Evolutionary conservation across 208 protist species (phyloP).

Genomic region (Acanthamoeba sp.): DNA sequence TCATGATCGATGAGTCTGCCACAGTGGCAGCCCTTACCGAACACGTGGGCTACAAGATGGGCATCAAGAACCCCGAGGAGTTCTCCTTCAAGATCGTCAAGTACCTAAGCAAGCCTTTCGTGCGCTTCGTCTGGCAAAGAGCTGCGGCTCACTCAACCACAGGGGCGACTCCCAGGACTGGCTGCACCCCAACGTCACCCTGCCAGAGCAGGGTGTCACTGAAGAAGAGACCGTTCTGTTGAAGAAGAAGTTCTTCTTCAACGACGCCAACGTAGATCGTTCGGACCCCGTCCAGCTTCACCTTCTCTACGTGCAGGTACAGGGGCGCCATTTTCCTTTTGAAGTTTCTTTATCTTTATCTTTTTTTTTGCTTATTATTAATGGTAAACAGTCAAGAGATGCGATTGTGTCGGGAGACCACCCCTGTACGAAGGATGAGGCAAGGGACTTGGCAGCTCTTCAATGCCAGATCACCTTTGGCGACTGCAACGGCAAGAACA

Average conservation of each 20-base stretch:
- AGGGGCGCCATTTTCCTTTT: not conserved
- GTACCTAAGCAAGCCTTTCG: not conserved
- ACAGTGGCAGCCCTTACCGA: conserved; percentile 28
- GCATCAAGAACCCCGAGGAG: conserved; percentile 89
- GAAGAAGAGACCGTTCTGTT: conserved; percentile 84
- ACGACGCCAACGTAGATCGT: conserved; percentile 88
- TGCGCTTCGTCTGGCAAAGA: not conserved
- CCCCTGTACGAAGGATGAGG: conserved; percentile 87
- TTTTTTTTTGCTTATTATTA: not conserved
- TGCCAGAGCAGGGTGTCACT: conserved; percentile 87
- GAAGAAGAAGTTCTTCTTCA: conserved; percentile 91
- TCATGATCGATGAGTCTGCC: conserved; percentile 20
- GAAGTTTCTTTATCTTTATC: not conserved
- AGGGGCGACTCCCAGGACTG: conserved; percentile 76
- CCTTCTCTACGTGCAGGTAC: conserved; percentile 87
- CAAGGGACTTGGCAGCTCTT: conserved; percentile 84
- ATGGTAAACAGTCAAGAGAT: conserved; percentile 79
- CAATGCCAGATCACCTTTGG: conserved; percentile 86
- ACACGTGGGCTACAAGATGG: conserved; percentile 78
- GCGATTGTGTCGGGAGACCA: conserved; percentile 87
- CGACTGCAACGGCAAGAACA: conserved; percentile 86
- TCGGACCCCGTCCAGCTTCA: conserved; percentile 90
- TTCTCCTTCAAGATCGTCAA: conserved; percentile 85
- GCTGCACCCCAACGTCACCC: conserved; percentile 84
- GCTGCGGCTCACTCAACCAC: not conserved